Evolutionary conservation across 805 yeast genomes (phyloP), one percentile per base, ranked within the genome.

Genomic region (Pichia ethanolica): DNA sequence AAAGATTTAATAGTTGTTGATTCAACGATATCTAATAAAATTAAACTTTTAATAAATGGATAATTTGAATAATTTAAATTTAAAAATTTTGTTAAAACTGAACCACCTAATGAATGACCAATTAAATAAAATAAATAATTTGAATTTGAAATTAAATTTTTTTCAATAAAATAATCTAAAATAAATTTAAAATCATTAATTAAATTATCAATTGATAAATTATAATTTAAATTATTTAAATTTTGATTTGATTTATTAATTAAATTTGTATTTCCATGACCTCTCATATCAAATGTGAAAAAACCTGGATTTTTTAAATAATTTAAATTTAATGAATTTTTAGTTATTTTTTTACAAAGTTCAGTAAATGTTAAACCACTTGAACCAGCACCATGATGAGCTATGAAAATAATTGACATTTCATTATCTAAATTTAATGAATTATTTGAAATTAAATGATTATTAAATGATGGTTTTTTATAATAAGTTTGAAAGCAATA

Each of bases 361-460:
- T 70, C 62, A 0, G 87, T 86, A 69, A 86, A 93, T 1, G 97
- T 75, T 67, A 87, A 69, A 0, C 85, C 89, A 2, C 87, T 78
- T 0, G 97, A 89, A 0, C 98, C 99, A 1, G 97, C 97, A 3
- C 99, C 99, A 65, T 93, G 99, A 55, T 88, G 93, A 56, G 82
- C 81, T 2, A 93, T 68, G 56, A 86, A 81, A 1, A 89, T 58
- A 0, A 68, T 61, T 5, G 95, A 89, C 0, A 60, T 58, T n/a
- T 43, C 39, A 1, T 58, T 20, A 20, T 20, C 3, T 20, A 3
- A 20, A 52, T 0, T 56, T 47, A 7, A 41, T 35, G 13, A n/a
- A 39, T 5, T 39, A 7, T 13, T 39, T 25, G 20, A 20, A n/a
- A n/a, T n/a, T 20, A 20, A 20, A 20, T 34, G 2, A 34, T 20